A percentile compares a stretch with the other conserved stretches of the same genome.
Evolutionary conservation across 768 basidiomycete genomes (phyloP).

Genomic region (Amanita muscaria): DNA sequence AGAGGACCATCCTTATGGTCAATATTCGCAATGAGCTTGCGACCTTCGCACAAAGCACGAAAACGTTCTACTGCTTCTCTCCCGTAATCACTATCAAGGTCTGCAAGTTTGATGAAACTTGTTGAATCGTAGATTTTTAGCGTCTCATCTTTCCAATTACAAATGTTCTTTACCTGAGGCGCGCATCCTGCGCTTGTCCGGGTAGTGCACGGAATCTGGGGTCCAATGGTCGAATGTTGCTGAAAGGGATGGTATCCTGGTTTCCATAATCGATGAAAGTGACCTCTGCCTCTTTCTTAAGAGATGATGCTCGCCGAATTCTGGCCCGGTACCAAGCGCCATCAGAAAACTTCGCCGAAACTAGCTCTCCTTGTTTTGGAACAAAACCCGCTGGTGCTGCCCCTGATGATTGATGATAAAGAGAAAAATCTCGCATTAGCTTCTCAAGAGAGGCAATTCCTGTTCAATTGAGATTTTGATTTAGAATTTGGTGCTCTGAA

Average conservation of each 20-base stretch:
- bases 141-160: no score
- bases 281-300: constrained; percentile 92
- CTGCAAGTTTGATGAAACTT: constrained; percentile 83
- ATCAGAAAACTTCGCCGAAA: constrained; percentile 92
- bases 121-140: constrained; percentile 1
- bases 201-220: constrained; percentile 82
- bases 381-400: constrained; percentile 56
- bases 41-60: constrained; percentile 79
- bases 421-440: constrained; percentile 88
- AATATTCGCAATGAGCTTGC: constrained; percentile 92
- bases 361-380: constrained; percentile 81
- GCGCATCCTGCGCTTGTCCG: constrained; percentile 92
- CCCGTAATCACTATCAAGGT: constrained; percentile 79
- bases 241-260: constrained; percentile 78
- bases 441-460: constrained; percentile 89
- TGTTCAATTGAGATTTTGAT: constrained; percentile 25
- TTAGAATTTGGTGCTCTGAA: not conserved
- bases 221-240: constrained; percentile 84
- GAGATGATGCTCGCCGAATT: constrained; percentile 74
- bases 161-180: constrained; percentile 68
- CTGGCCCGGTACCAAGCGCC: constrained; percentile 95
- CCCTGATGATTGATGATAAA: constrained; percentile 67
- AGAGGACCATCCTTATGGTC: constrained; percentile 75
- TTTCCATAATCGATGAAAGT: constrained; percentile 96
- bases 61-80: constrained; percentile 81